phyloP scores from a whole-genome alignment of 2,329 filamentous ascomycete genomes.

The Penicillium sp. region DNA sequence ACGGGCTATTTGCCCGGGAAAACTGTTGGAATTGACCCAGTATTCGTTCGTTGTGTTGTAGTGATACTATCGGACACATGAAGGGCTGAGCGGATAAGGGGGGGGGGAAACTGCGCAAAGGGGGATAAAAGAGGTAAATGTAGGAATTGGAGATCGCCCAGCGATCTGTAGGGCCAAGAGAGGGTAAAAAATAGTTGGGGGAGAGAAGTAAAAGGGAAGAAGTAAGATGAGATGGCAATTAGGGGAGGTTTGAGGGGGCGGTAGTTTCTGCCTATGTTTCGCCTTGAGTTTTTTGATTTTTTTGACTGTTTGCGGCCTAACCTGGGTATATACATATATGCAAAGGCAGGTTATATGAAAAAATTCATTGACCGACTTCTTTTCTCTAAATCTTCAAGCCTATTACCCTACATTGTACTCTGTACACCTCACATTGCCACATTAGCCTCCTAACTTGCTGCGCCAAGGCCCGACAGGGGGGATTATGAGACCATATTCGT shows the following conservation, averaged over 20 bases:
- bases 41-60: slow-evolving; percentile 22
- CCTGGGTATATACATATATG: neutral
- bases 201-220: neutral
- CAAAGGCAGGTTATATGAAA: neutral
- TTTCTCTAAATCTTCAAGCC: neutral
- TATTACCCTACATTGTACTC: neutral
- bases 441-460: slow-evolving; percentile 4
- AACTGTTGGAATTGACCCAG: slow-evolving; percentile 26
- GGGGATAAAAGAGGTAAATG: slow-evolving; percentile 7
- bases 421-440: slow-evolving; percentile 3
- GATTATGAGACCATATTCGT: too few relatives aligned
- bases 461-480: slow-evolving; percentile 3
- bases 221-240: slow-evolving; percentile 4
- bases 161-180: slow-evolving; percentile 22
- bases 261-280: slow-evolving; percentile 12
- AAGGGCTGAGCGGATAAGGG: slow-evolving; percentile 32
- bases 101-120: neutral
- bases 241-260: slow-evolving; percentile 6
- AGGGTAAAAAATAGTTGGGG: slow-evolving; percentile 7
- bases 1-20: slow-evolving; percentile 25
- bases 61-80: slow-evolving; percentile 35
- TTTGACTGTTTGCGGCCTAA: slow-evolving; percentile 6
- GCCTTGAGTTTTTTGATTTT: neutral
- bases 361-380: neutral
- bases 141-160: slow-evolving; percentile 29